Base-by-base conservation (phyloP, 2,329 filamentous ascomycete genomes). In the Myriosclerotinia scirpicola region DNA sequence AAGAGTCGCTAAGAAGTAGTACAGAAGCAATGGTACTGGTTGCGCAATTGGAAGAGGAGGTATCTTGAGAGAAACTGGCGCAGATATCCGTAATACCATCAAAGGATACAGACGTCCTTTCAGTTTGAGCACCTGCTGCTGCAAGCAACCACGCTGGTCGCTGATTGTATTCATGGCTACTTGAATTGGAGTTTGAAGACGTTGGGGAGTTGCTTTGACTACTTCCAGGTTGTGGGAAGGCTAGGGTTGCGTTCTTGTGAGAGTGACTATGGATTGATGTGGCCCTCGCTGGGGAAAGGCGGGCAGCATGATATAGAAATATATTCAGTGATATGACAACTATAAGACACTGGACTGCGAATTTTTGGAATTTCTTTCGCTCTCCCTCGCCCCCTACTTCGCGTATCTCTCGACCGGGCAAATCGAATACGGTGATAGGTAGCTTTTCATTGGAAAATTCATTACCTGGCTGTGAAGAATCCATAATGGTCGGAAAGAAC, bases 241-340 rank as follows among this genome's bases (percentile, higher is more conserved):
- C 11, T 6, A 59, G 8, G 15, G 42, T 20, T 26, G 15, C 22
- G 11, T n/a, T 34, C 26, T 20, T 22, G 30, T 58, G 40, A 7
- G 40, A 44, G 22, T 40, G 30, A 30, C 20, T 1, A 5, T 11
- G 5, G 5, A 15, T 15, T 5, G 30, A n/a, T n/a, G 12, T n/a
- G 4, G 3, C n/a, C 36, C 26, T 54, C 11, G 20, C 38, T 3
- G 50, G 22, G 22, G 38, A 34, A 20, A n/a, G 22, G n/a, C 17
- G 40, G 11, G 20, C 20, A 9, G 30, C 53, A 40, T 48, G 36
- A 46, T 46, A 46, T 26, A 64, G 12, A 26, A 40, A 22, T 2
- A 55, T 22, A 9, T 64, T 64, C 26, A 64, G 17, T 34, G 36
- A 12, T 46, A 54, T 64, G 11, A 54, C 38, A 22, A 63, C 22